Evolutionary conservation across 2,329 filamentous ascomycete genomes (phyloP).

Genomic region (Ophiosphaerella korrae): DNA sequence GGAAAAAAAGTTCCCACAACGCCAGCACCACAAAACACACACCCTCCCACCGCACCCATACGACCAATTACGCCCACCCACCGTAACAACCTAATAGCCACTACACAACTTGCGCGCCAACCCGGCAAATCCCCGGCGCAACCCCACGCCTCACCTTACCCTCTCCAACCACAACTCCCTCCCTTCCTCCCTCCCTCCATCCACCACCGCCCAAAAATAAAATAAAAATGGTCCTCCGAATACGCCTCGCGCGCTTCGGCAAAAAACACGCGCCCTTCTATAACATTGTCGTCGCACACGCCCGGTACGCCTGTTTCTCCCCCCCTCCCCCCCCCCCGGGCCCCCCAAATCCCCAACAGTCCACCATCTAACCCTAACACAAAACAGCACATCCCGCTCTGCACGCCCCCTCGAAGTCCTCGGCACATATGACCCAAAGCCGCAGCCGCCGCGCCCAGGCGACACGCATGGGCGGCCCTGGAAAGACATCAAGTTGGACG

Average conservation of each 20-base stretch:
- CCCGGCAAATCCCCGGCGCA: not conserved
- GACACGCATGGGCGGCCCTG: conserved; percentile 66
- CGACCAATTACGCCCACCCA: no score
- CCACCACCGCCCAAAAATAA: no score
- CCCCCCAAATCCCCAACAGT: no score
- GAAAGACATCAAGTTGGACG: conserved; percentile 91
- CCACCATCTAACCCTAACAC: not conserved
- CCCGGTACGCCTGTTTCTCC: conserved; percentile 72
- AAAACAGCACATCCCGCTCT: conserved; percentile 77
- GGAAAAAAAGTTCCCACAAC: no score
- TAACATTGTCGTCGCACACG: conserved; percentile 96
- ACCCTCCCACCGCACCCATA: not conserved
- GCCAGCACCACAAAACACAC: conserved; percentile 6
- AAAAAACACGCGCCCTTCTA: conserved; percentile 88
- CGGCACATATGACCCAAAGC: conserved; percentile 66
- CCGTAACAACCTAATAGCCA: no score
- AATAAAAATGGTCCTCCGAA: conserved; percentile 80
- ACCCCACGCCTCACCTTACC: conserved; percentile 1
- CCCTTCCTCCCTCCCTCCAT: no score
- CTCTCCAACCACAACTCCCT: no score
- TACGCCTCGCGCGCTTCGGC: conserved; percentile 92
- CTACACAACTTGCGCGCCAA: no score
- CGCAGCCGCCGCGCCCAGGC: conserved; percentile 57
- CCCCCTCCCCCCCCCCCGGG: not conserved
- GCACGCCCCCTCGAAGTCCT: conserved; percentile 92